Conservation (phyloP, 2,329 filamentous ascomycete genomes). For the Sporothrix pallida region DNA sequence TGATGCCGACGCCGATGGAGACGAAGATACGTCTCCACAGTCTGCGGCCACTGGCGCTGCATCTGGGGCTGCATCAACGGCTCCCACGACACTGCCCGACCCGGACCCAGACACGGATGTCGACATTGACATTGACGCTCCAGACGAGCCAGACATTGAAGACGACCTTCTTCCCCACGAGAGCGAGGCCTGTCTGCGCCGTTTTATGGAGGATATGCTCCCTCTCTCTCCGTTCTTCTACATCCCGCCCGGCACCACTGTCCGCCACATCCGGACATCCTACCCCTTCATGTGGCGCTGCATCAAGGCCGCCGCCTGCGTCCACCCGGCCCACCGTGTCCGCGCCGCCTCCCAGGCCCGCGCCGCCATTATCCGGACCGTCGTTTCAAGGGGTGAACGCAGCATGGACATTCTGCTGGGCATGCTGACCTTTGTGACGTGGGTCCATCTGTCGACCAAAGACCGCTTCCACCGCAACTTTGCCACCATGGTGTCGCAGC, state of each 20-base stretch:
- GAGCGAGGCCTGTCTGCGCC: conserved; percentile 43
- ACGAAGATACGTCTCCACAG: neutral
- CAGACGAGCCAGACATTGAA: neutral
- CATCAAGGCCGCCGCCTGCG: conserved; percentile 55
- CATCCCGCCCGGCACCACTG: conserved; percentile 47
- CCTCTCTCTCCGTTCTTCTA: conserved; percentile 41
- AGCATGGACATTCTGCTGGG: conserved; percentile 59
- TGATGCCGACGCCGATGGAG: neutral
- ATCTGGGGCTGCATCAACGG: neutral
- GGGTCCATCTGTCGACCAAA: conserved; percentile 41
- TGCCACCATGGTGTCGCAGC: conserved; percentile 49
- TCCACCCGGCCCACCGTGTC: conserved; percentile 49
- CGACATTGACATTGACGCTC: neutral
- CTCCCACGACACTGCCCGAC: neutral
- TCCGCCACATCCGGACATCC: conserved; percentile 48
- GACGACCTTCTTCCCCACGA: conserved; percentile 32
- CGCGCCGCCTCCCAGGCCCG: conserved; percentile 49
- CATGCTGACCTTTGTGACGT: conserved; percentile 53
- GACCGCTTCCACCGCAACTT: conserved; percentile 43
- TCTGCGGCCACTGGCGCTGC: neutral
- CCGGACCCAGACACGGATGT: neutral
- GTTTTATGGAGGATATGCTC: conserved; percentile 52
- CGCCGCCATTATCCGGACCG: conserved; percentile 53
- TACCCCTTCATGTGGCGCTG: conserved; percentile 60
- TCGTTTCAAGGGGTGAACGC: conserved; percentile 56